phyloP scores from a whole-genome alignment of 1,284 basidiomycete species.

The Cutaneotrichosporon spelunceum region DNA sequence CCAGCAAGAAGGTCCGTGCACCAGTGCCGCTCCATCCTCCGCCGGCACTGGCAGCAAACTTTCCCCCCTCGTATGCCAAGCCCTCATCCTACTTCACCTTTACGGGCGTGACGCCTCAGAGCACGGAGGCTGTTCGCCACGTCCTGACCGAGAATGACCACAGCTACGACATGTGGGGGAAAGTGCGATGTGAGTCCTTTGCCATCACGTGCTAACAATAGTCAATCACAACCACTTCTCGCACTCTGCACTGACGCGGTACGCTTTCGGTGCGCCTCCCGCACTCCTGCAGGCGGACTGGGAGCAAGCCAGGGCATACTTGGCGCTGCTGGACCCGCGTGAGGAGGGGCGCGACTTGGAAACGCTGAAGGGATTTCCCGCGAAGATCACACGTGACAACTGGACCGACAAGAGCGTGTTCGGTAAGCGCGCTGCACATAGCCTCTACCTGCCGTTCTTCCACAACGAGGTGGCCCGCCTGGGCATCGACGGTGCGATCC shows the following conservation, averaged over 20 bases:
- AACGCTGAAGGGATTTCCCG: constrained; percentile 26
- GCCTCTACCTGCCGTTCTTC: constrained; percentile 61
- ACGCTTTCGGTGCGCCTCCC: constrained; percentile 62
- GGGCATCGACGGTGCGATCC: constrained; percentile 55
- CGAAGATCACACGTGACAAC: constrained; percentile 51
- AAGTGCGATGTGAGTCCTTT: constrained; percentile 31
- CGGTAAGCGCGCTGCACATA: constrained; percentile 59
- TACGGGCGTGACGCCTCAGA: constrained; percentile 57
- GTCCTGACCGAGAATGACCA: constrained; percentile 60
- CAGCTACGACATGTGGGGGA: constrained; percentile 59
- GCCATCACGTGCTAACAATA: constrained; percentile 9
- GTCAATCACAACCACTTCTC: constrained; percentile 61
- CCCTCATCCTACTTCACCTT: constrained; percentile 40
- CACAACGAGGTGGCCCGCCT: constrained; percentile 53
- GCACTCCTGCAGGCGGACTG: constrained; percentile 55
- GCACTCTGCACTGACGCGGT: constrained; percentile 57
- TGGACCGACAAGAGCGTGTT: constrained; percentile 57
- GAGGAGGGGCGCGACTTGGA: constrained; percentile 38
- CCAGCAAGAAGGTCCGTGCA: neutral
- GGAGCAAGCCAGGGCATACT: constrained; percentile 34
- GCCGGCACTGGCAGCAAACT: constrained; percentile 21
- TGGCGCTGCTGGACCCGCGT: constrained; percentile 56
- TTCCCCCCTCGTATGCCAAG: constrained; percentile 34
- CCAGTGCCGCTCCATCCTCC: constrained; percentile 4
- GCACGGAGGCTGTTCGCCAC: constrained; percentile 55